Conservation (phyloP, 2,329 filamentous ascomycete species). For the Bretziella fagacearum region DNA sequence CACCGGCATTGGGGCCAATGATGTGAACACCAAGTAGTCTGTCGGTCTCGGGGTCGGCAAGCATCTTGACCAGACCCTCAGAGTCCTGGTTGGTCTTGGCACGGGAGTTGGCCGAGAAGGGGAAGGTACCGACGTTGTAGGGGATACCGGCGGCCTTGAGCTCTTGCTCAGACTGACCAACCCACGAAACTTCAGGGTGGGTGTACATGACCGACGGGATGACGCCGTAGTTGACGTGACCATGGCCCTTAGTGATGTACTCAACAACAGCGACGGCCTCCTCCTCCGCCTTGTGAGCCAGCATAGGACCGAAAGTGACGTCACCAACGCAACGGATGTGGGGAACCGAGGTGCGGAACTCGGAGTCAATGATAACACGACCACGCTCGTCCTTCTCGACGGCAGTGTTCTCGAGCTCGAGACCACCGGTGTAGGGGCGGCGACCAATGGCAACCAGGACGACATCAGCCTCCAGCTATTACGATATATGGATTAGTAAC, state of each 20-base stretch:
- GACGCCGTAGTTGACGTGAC: slow-evolving; percentile 96
- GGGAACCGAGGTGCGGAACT: slow-evolving; percentile 94
- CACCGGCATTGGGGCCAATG: slow-evolving; percentile 84
- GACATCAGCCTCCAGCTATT: slow-evolving; percentile 86
- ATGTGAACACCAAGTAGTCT: slow-evolving; percentile 92
- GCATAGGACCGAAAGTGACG: slow-evolving; percentile 94
- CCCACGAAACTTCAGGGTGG: slow-evolving; percentile 95
- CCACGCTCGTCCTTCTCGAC: slow-evolving; percentile 85
- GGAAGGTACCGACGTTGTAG: slow-evolving; percentile 88
- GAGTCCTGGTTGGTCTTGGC: slow-evolving; percentile 98
- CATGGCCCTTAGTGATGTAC: slow-evolving; percentile 94
- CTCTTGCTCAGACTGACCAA: slow-evolving; percentile 93
- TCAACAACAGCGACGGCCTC: slow-evolving; percentile 89
- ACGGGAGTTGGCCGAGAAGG: slow-evolving; percentile 94
- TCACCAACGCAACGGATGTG: slow-evolving; percentile 97
- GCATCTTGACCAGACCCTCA: slow-evolving; percentile 92
- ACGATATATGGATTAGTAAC: slow-evolving; percentile 28
- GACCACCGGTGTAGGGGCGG: slow-evolving; percentile 79
- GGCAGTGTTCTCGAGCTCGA: slow-evolving; percentile 86
- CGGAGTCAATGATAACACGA: slow-evolving; percentile 90
- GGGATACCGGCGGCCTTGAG: slow-evolving; percentile 78
- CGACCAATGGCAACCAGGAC: slow-evolving; percentile 94
- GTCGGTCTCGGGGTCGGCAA: slow-evolving; percentile 92
- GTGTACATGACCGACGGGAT: slow-evolving; percentile 99
- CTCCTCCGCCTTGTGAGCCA: slow-evolving; percentile 98